Evolutionary conservation across 305 asterid genomes (phyloP).

Genomic region (Fraxinus paxiana): DNA sequence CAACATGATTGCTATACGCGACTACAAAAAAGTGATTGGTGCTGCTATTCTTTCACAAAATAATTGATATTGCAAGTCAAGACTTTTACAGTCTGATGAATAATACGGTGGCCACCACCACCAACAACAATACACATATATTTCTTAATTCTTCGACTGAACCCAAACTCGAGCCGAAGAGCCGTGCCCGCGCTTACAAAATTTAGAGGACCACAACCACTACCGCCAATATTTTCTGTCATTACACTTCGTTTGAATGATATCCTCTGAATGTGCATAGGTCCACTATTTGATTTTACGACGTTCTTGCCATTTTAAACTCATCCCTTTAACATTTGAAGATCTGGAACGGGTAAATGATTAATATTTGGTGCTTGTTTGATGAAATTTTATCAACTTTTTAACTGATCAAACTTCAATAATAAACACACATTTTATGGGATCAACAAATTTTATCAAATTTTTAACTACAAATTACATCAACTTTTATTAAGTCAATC

Average conservation of each 20-base stretch:
- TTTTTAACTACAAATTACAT: no score
- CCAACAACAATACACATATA: background rate
- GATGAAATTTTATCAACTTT: background rate
- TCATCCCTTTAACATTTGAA: background rate
- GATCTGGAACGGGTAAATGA: background rate
- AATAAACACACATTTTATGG: background rate
- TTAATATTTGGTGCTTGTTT: background rate
- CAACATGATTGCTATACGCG: background rate
- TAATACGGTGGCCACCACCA: background rate
- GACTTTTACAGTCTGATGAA: background rate
- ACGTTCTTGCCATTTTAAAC: background rate
- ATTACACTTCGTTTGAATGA: background rate
- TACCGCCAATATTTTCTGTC: background rate
- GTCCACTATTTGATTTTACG: background rate
- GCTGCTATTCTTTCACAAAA: background rate
- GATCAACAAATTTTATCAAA: background rate
- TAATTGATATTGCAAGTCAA: background rate
- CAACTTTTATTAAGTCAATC: background rate
- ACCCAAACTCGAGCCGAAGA: background rate
- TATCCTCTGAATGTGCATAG: background rate
- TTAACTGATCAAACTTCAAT: background rate
- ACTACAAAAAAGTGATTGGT: background rate
- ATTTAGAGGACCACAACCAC: background rate
- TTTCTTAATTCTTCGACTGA: background rate
- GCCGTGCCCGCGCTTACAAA: background rate